phyloP scores from a whole-genome alignment of 768 basidiomycete species.

The Trametes cinnabarina region DNA sequence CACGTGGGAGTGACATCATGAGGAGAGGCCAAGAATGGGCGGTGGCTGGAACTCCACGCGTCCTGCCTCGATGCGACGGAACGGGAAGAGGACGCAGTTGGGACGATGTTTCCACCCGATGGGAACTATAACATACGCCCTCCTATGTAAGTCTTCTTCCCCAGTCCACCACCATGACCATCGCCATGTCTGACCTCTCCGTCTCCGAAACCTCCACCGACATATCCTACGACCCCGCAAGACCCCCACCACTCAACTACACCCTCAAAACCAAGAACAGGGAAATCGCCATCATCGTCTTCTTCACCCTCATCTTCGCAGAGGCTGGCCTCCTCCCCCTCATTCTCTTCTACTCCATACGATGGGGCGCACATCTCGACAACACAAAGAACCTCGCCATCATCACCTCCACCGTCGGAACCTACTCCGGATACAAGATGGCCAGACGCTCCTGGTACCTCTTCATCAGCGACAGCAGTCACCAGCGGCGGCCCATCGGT shows the following conservation, averaged over 20 bases:
- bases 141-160: not conserved
- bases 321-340: constrained; percentile 32
- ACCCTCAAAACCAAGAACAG: constrained; percentile 23
- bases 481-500: constrained; percentile 29
- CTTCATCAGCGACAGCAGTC: constrained; percentile 24
- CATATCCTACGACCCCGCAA: constrained; percentile 4
- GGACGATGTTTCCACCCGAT: not conserved
- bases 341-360: constrained; percentile 31
- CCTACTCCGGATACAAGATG: constrained; percentile 31
- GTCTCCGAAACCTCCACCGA: not conserved
- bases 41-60: not conserved
- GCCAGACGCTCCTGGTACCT: constrained; percentile 27
- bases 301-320: constrained; percentile 28
- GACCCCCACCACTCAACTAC: constrained; percentile 30
- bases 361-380: constrained; percentile 31
- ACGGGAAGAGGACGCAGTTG: not conserved
- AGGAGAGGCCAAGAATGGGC: not conserved
- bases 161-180: not conserved
- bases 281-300: constrained; percentile 27
- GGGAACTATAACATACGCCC: not conserved
- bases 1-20: constrained; percentile 14
- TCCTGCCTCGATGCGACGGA: not conserved
- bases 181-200: constrained; percentile 13
- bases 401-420: constrained; percentile 32
- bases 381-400: constrained; percentile 33